Base-by-base conservation (phyloP, 805 yeast genomes). In the Sungouiozyma intestinalis region DNA sequence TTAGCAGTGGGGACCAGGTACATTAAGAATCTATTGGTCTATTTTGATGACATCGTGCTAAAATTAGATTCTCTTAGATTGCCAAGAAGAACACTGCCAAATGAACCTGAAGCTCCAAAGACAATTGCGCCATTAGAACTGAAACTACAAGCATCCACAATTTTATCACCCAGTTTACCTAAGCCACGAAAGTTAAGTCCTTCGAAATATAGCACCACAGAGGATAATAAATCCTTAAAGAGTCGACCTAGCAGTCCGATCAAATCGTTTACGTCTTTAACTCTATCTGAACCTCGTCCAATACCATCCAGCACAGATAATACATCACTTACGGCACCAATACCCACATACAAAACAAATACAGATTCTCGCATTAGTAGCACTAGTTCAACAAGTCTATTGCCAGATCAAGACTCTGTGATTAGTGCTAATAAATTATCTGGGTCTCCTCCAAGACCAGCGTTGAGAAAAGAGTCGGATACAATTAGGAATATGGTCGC, bases 1-100 rank as follows among this genome's bases (percentile, higher is more conserved):
- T 48, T 71, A 6, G 65, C 73, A 6, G 67, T 80, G 15, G 76
- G 80, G 1, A 66, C 69, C 18, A 63, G 84, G 38, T 76, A 73
- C 43, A 60, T 78, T 16, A 71, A 69, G 42, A 77, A 74, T 45
- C 48, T 80, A 5, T 51, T 81, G 33, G 74, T 67, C 29, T 55
- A 67, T 49, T 81, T 82, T 79, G 57, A 52, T 2, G 47, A 49
- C 3, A 57, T 74, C 11, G 39, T 47, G 29, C 9, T 7, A 24
- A 24, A 24, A 24, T 24, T 24, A 24, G 11, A 24, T 24, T 7
- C 6, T 11, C 29, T 24, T 24, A 24, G 29, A 24, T 6, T 24
- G 6, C 29, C 29, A 24, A 24, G 29, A 11, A 7, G 9, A 6
- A 24, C 29, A 11, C 29, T 11, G n/a, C n/a, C 34, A n/a, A 29